Base-by-base conservation (phyloP, 169 alveolate genomes). In the Amoebophrya sp. region DNA sequence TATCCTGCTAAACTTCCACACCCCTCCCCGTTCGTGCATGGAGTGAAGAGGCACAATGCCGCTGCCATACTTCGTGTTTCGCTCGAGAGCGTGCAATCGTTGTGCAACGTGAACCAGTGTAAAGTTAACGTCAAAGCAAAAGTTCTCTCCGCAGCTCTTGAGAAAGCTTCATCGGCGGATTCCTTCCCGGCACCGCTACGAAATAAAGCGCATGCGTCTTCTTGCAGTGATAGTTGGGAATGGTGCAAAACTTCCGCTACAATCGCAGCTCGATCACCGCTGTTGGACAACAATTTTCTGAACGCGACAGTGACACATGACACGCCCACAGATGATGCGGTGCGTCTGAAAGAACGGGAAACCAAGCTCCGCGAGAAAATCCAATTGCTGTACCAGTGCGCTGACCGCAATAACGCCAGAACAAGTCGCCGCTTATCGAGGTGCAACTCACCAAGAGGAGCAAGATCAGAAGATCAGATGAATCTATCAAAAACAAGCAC, bases 201-300 rank as follows among this genome's bases (percentile, higher is more conserved):
- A n/a, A n/a, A n/a, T n/a, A n/a, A n/a, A n/a, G n/a, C n/a, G n/a
- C n/a, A n/a, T n/a, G n/a, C n/a, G n/a, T n/a, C n/a, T n/a, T n/a
- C n/a, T n/a, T n/a, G n/a, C n/a, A n/a, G n/a, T n/a, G n/a, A n/a
- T n/a, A n/a, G n/a, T n/a, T n/a, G n/a, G n/a, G n/a, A n/a, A n/a
- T n/a, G n/a, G n/a, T n/a, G n/a, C n/a, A n/a, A n/a, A n/a, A n/a
- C n/a, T n/a, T n/a, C n/a, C n/a, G n/a, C n/a, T n/a, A n/a, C n/a
- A n/a, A n/a, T n/a, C n/a, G n/a, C n/a, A n/a, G n/a, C n/a, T n/a
- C 83, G 83, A 36, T 65, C 83, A 36, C 83, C 83, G 33, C 26
- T 65, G 36, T 18, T 65, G 83, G 83, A 65, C 83, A 65, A 65
- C 83, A 36, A 65, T 65, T 65, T 65, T 65, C 26, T 65, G 83